These are phyloP conservation scores for Stemphylium lycopersici DNA, from an alignment of 2,329 filamentous ascomycete species.

Conservation along the genomic window DNA sequence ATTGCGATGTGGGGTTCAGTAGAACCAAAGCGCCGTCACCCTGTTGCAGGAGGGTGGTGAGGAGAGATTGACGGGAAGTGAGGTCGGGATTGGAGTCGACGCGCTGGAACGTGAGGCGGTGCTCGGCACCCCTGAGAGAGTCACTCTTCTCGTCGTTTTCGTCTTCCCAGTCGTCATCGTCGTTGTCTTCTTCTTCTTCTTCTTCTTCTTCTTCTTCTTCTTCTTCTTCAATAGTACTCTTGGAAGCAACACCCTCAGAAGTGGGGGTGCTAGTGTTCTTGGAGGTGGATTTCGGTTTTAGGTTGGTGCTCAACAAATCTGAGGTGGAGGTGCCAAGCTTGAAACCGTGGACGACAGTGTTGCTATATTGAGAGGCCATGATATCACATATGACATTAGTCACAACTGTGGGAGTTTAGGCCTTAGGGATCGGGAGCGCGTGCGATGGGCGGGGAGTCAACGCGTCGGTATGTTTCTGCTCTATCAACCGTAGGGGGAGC, in stretches of 20 bases:
- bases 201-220: too few species aligned
- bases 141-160: conserved; percentile 73
- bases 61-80: conserved; percentile 82
- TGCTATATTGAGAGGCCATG: conserved; percentile 53
- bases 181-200: too few species aligned
- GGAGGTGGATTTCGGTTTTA: conserved; percentile 66
- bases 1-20: conserved; percentile 67
- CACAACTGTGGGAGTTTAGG: conserved; percentile 64
- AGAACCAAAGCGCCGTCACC: conserved; percentile 73
- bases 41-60: conserved; percentile 87
- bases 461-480: conserved; percentile 12
- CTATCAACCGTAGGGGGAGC: conserved; percentile 22
- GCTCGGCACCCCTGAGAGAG: conserved; percentile 76
- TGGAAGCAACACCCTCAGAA: too few species aligned
- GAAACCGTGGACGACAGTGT: conserved; percentile 84
- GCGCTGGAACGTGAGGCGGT: conserved; percentile 82
- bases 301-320: conserved; percentile 66
- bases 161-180: too few species aligned
- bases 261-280: conserved; percentile 73
- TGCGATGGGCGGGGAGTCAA: conserved; percentile 50
- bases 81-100: conserved; percentile 88
- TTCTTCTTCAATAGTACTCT: too few species aligned
- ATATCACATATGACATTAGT: conserved; percentile 49
- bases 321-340: conserved; percentile 76
- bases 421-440: conserved; percentile 60